Conservation (phyloP, 805 yeast species). For the Wickerhamomyces silvicola region DNA sequence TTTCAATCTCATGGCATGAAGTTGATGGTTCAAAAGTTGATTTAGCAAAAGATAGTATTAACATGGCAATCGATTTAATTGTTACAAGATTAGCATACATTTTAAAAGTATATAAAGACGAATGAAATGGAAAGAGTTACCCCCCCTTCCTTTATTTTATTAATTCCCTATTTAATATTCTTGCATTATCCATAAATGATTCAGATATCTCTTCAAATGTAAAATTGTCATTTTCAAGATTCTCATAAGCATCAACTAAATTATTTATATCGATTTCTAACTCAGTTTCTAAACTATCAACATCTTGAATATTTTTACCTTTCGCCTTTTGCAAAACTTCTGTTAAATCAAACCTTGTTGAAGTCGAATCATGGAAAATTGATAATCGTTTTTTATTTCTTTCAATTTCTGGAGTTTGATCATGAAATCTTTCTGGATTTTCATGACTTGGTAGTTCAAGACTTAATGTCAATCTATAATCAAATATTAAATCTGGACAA, state of each 20-base stretch:
- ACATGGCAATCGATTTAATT: slow-evolving; percentile 91
- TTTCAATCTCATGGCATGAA: slow-evolving; percentile 94
- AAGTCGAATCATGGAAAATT: slow-evolving; percentile 67
- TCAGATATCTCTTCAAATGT: slow-evolving; percentile 55
- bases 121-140: slow-evolving; percentile 1
- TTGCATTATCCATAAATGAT: slow-evolving; percentile 54
- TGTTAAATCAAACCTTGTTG: slow-evolving; percentile 68
- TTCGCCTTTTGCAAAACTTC: slow-evolving; percentile 34
- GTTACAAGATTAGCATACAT: slow-evolving; percentile 86
- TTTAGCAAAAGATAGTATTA: slow-evolving; percentile 81
- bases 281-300: slow-evolving; percentile 39
- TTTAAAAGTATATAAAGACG: slow-evolving; percentile 66
- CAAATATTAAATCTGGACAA: slow-evolving; percentile 73
- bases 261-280: slow-evolving; percentile 42
- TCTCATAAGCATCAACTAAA: slow-evolving; percentile 34
- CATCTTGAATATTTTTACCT: slow-evolving; percentile 18
- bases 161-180: slow-evolving; percentile 28
- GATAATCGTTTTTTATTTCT: slow-evolving; percentile 71
- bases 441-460: slow-evolving; percentile 68
- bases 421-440: slow-evolving; percentile 47
- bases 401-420: slow-evolving; percentile 46
- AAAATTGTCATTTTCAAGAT: slow-evolving; percentile 38
- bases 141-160: too few relatives aligned
- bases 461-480: slow-evolving; percentile 67
- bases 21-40: slow-evolving; percentile 93